Evolutionary conservation across 371 early-diverging fungal genomes (phyloP), one percentile per base, ranked within the genome.

Genomic region (Apophysomyces elegans): DNA sequence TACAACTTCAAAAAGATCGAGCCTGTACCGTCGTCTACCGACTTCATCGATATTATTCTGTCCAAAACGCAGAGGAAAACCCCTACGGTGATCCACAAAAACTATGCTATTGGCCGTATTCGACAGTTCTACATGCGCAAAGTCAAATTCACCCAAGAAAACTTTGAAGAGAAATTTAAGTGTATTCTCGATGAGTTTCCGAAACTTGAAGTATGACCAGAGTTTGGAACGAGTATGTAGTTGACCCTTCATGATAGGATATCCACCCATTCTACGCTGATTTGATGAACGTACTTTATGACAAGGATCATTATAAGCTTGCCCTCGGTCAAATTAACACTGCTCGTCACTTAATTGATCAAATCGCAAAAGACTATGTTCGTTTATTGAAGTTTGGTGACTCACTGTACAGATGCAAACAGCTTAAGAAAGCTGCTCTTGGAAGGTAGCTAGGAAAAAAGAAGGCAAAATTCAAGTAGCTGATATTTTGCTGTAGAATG

Each of bases 261-360:
- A 96, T 99, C 68, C 99, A 99, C 79, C 99, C 99, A 16, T 99
- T 99, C 86, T 99, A 99, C 78, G 89, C 99, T n/a, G 99, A 99
- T 82, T 84, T 99, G 72, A 99, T 99, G 95, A 99, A 99, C 84
- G 99, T 99, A 32, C 88, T 99, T 58, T 99, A 99, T 87, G 99
- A 99, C 89, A 94, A 95, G 80, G 99, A 99, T 79, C 99, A 99
- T 82, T 99, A 99, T 90, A 99, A 99, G 86, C 90, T 99, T 59
- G 99, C 99, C 35, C 87, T 99, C 64, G 99, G 98, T 62, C 99
- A 99, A 80, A 91, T 99, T 77, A 99, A 96, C 88, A 96, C 96
- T 41, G 97, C 99, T 39, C 94, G 91, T 70, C 97, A 96, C 69
- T 82, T 97, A 71, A 97, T 99, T 61, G 95, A 95, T 71, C 90